Evolutionary conservation across 805 yeast genomes (phyloP).

Genomic region (Sugiyamaella chiloensis): DNA sequence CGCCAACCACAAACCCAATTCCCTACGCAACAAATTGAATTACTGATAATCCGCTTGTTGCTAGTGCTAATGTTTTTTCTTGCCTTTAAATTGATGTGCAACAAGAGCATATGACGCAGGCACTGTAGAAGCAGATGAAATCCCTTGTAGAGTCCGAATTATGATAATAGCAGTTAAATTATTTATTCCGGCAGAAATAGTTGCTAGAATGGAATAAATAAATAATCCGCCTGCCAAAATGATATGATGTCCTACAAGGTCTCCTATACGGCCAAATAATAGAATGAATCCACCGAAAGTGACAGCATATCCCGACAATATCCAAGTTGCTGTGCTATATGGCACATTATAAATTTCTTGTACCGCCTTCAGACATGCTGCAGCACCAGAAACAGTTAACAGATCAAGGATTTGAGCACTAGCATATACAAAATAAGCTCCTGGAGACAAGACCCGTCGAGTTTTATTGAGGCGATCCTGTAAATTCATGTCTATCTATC

Average conservation of each 20-base stretch:
- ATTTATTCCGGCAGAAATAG: conserved; percentile 39
- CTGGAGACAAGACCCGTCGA: too few species aligned
- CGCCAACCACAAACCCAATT: too few species aligned
- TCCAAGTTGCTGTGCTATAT: conserved; percentile 35
- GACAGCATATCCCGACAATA: conserved; percentile 42
- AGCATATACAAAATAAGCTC: conserved; percentile 12
- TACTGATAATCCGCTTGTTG: too few species aligned
- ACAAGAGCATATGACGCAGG: conserved; percentile 39
- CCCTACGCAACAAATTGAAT: too few species aligned
- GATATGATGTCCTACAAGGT: conserved; percentile 40
- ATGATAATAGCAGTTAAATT: conserved; percentile 39
- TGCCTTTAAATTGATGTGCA: too few species aligned
- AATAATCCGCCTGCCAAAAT: conserved; percentile 31
- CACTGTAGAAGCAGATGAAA: conserved; percentile 42
- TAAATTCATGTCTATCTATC: too few species aligned
- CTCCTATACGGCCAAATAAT: conserved; percentile 42
- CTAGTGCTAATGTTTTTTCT: too few species aligned
- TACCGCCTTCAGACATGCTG: conserved; percentile 20
- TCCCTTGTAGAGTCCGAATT: conserved; percentile 45
- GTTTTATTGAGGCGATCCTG: conserved; percentile 15
- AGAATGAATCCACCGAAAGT: conserved; percentile 46
- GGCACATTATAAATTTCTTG: conserved; percentile 19
- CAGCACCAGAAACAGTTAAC: conserved; percentile 26
- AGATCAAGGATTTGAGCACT: conserved; percentile 26
- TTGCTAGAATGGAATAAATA: conserved; percentile 28